Percentiles rank a stretch among this genome's conserved stretches.
phyloP scores from a whole-genome alignment of 495 filamentous ascomycete species.

The Lasiosphaeria ovina region DNA sequence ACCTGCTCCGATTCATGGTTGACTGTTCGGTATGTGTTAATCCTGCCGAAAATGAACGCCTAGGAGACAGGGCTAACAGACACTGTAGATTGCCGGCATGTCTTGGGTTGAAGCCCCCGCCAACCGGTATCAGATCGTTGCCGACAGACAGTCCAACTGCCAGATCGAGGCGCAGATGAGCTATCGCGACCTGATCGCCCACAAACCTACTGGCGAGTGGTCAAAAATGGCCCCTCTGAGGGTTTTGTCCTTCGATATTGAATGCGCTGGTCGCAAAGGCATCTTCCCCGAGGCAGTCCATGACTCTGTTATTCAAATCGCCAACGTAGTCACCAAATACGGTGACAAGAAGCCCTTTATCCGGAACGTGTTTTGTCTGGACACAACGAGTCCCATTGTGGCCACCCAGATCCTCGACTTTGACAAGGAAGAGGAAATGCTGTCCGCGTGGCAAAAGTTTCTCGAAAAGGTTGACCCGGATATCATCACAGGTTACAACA shows the following conservation, averaged over 20 bases:
- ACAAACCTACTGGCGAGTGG: slow-evolving; percentile 91
- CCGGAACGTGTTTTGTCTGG: slow-evolving; percentile 91
- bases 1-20: slow-evolving; percentile 95
- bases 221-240: slow-evolving; percentile 96
- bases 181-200: slow-evolving; percentile 80
- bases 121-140: slow-evolving; percentile 66
- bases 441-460: slow-evolving; percentile 85
- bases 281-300: slow-evolving; percentile 90
- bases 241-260: slow-evolving; percentile 95
- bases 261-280: slow-evolving; percentile 95
- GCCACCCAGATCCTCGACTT: slow-evolving; percentile 91
- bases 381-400: slow-evolving; percentile 87
- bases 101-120: slow-evolving; percentile 90
- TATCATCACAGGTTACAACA: slow-evolving; percentile 99
- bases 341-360: slow-evolving; percentile 95
- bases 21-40: slow-evolving; percentile 65
- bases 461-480: slow-evolving; percentile 90
- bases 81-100: slow-evolving; percentile 73
- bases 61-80: slow-evolving; percentile 29
- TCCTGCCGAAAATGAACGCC: background rate
- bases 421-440: slow-evolving; percentile 76
- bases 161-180: slow-evolving; percentile 88
- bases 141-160: slow-evolving; percentile 78
- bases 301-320: slow-evolving; percentile 97
- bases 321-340: slow-evolving; percentile 93